These are phyloP conservation scores for Pezicula radicicola DNA, from an alignment of 2,329 filamentous ascomycete genomes.

Conservation along the genomic window DNA sequence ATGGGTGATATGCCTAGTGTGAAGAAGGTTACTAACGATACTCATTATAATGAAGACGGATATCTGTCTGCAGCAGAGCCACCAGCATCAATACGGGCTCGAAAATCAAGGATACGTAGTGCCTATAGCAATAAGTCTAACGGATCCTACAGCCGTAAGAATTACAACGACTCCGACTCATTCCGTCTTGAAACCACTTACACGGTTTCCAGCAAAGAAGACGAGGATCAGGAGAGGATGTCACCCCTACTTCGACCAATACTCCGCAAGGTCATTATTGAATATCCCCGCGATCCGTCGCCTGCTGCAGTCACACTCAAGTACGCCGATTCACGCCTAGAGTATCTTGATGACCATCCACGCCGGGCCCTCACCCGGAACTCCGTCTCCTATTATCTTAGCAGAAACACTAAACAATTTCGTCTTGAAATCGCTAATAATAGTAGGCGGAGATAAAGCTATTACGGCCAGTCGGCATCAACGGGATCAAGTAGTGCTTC, in stretches of 20 bases:
- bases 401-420: conserved; percentile 8
- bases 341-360: conserved; percentile 10
- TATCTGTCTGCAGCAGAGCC: conserved; percentile 19
- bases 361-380: conserved; percentile 19
- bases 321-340: conserved; percentile 4
- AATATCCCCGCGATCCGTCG: conserved; percentile 2
- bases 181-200: conserved; percentile 17
- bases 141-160: conserved; percentile 5
- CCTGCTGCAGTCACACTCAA: not conserved
- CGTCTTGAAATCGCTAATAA: conserved; percentile 21
- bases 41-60: conserved; percentile 17
- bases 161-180: conserved; percentile 5
- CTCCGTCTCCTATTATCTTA: conserved; percentile 25
- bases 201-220: conserved; percentile 11
- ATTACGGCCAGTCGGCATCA: conserved; percentile 20
- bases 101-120: conserved; percentile 15
- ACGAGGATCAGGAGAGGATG: conserved; percentile 21
- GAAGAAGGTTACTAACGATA: conserved; percentile 3
- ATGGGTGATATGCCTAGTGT: conserved; percentile 7
- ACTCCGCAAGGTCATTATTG: conserved; percentile 9
- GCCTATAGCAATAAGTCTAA: too few relatives aligned
- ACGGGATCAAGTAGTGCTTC: conserved; percentile 4
- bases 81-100: conserved; percentile 7
- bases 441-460: conserved; percentile 21
- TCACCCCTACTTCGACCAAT: conserved; percentile 21